Base-by-base conservation (phyloP, 352 stramenopile species). In the Globisporangium barbulae region DNA sequence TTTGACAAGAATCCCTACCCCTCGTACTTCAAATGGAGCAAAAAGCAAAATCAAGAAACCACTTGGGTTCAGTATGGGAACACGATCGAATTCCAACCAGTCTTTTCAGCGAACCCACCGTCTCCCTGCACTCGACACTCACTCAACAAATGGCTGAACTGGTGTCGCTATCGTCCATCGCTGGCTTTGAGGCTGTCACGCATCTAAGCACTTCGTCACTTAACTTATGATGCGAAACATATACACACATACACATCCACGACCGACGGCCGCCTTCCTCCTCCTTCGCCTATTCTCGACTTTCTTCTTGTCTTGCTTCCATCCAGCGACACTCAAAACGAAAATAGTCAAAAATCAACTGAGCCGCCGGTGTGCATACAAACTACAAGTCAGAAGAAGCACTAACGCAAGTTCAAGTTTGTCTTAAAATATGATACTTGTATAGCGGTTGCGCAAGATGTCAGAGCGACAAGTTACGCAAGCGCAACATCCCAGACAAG, bases 41-140 rank as follows among this genome's bases (percentile, higher is more conserved):
- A 25, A 54, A 21, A 21, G 47, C 25, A 30, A 7, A 17, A 52
- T 33, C 6, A 3, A 17, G 10, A 33, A 19, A 12, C 5, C 0
- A 33, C 22, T 33, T 54, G 15, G 13, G 8, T 4, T 21, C n/a
- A 35, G 4, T 54, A 54, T 54, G 22, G 28, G 61, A 67, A 69
- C 63, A 65, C 50, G 48, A 54, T 5, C 48, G 55, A 65, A 69
- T 65, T 69, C 63, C 12, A 31, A 30, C 5, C 9, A 4, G 10
- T 22, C 42, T 21, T 47, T 15, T 48, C 12, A 53, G 17, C 13
- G 47, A 35, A 53, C 22, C 25, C 25, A 35, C 10, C 10, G 30
- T 58, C 50, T 28, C 28, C 50, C 52, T 44, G 15, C 30, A 25
- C 28, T 42, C 31, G 30, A 53, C 47, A 17, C 30, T 5, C 30